Evolutionary conservation across 2,329 filamentous ascomycete genomes (phyloP), one percentile per base, ranked within the genome.

Genomic region (Fusarium sp.): DNA sequence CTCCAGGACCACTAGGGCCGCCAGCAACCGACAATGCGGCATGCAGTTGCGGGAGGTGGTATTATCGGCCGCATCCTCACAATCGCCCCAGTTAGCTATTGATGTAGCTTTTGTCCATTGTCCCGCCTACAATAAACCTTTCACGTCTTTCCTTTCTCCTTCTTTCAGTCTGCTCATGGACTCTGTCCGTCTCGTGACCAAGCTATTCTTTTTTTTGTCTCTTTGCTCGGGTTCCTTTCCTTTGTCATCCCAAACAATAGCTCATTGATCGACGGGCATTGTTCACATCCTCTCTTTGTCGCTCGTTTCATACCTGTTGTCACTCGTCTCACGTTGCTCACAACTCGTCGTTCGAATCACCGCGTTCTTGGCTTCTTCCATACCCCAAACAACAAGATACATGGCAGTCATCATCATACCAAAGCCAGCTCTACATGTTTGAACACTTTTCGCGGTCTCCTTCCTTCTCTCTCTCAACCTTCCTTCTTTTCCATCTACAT

Each of bases 211-310:
- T 64, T 62, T 34, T 57, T 28, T 37, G 52, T 62, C 41, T 50
- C 39, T 48, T 68, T 59, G 53, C 58, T 60, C 50, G 46, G 36
- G 27, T 48, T 64, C n/a, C 48, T 75, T 72, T 75, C 66, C 68
- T 75, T 75, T 75, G 68, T 75, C 47, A 47, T 51, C 50, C 27
- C 36, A 47, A 60, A 65, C 46, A 54, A 46, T 59, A 50, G 55
- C 53, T 56, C 53, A 31, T 60, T 58, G 63, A 62, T 47, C 58
- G 31, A 56, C 18, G 44, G 51, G 34, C 30, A 23, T 62, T 47
- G 40, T 50, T 61, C 16, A 51, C 13, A 53, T 52, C 28, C 44
- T 60, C 37, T 57, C 62, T 64, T 67, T 66, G 44, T 62, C 54
- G 27, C 44, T 72, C 56, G 34, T 56, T 71, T 57, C 55, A 52